phyloP scores from a whole-genome alignment of 1,284 basidiomycete genomes.

The Puccinia hordei region DNA sequence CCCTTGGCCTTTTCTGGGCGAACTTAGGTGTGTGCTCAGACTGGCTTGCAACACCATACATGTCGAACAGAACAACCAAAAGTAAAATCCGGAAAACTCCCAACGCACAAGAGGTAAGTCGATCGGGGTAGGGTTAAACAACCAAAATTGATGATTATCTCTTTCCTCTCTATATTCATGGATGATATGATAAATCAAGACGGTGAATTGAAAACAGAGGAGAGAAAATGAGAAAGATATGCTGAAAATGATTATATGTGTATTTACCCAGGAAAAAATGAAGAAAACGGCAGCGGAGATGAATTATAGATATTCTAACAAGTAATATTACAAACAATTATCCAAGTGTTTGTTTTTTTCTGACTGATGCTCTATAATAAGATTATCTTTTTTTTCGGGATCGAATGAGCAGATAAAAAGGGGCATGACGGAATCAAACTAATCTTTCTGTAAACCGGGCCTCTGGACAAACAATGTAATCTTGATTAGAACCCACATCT shows the following conservation, averaged over 20 bases:
- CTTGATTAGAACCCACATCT: slow-evolving; percentile 35
- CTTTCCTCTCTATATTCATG: too few species aligned
- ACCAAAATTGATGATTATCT: too few species aligned
- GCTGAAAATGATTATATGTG: neutral
- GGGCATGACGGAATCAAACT: neutral
- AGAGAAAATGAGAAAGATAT: neutral
- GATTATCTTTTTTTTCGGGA: neutral
- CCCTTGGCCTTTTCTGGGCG: too few species aligned
- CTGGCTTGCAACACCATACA: too few species aligned
- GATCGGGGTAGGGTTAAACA: too few species aligned
- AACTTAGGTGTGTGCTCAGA: too few species aligned
- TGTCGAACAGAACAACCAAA: too few species aligned
- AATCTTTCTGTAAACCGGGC: neutral
- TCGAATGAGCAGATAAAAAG: neutral
- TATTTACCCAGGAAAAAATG: neutral
- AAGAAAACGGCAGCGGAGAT: neutral
- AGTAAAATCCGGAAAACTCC: too few species aligned
- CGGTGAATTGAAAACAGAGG: neutral
- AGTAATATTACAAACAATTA: slow-evolving; percentile 7
- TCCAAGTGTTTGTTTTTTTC: neutral
- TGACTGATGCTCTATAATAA: neutral
- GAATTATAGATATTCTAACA: neutral
- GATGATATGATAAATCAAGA: too few species aligned
- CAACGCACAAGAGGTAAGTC: too few species aligned
- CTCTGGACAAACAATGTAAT: neutral